These are phyloP conservation scores for Suillus ampliporus DNA, from an alignment of 768 basidiomycete species.

Conservation along the genomic window DNA sequence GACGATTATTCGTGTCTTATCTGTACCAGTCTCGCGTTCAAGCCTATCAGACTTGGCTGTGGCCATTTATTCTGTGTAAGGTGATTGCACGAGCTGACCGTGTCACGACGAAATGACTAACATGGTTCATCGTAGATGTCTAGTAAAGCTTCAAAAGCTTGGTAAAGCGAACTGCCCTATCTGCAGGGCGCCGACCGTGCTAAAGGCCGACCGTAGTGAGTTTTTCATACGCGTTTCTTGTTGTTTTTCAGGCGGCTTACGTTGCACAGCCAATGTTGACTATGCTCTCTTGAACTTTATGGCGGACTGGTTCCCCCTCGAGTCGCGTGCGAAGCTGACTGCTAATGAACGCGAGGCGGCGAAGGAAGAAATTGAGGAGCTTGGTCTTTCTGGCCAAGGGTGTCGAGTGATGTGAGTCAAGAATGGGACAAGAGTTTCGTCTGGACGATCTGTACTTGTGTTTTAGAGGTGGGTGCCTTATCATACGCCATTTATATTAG, in stretches of 20 bases:
- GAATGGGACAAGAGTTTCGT: neutral
- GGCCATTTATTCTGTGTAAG: constrained; percentile 81
- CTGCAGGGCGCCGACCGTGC: constrained; percentile 79
- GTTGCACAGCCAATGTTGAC: constrained; percentile 70
- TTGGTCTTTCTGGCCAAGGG: constrained; percentile 52
- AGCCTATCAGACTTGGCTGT: constrained; percentile 84
- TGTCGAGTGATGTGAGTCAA: constrained; percentile 50
- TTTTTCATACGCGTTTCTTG: constrained; percentile 14
- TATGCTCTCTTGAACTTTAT: constrained; percentile 84
- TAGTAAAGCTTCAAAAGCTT: constrained; percentile 92
- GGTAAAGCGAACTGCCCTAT: constrained; percentile 80
- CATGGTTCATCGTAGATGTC: constrained; percentile 50
- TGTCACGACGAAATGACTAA: neutral
- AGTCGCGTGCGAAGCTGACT: constrained; percentile 74
- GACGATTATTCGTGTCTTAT: constrained; percentile 90
- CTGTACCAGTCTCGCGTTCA: constrained; percentile 90
- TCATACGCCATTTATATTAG: neutral
- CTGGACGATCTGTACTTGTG: neutral
- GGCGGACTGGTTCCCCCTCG: constrained; percentile 91
- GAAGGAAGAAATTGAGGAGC: constrained; percentile 67
- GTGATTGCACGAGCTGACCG: constrained; percentile 30
- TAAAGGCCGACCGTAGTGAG: constrained; percentile 79
- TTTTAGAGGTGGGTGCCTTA: too few relatives aligned
- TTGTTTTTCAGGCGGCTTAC: neutral
- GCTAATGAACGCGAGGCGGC: constrained; percentile 79